Base-by-base conservation (phyloP, 2,329 filamentous ascomycete genomes). In the Calonectria pseudoturangicola region DNA sequence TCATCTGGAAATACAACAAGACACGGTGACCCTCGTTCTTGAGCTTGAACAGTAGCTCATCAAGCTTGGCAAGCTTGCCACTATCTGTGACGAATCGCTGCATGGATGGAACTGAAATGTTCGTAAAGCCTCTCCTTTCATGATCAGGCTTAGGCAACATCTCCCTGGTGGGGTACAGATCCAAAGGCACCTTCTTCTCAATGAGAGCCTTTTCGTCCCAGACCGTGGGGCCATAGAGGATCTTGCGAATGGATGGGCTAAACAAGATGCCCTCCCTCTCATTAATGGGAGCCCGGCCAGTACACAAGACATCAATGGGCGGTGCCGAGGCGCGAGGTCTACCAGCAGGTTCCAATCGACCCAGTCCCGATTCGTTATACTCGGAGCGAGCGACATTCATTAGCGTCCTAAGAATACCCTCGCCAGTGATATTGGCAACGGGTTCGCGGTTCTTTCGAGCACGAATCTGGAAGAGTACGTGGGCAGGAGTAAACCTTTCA, bases 1-100 rank as follows among this genome's bases (percentile, higher is more conserved):
- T 99, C 97, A 99, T 99, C 88, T 99, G 97, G 94, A 99, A 99
- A 89, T 99, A 99, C 25, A 99, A 88, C 67, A 99, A 88, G 27
- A 99, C 97, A 81, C 97, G 95, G 79, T 99, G 97, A 43, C 94
- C 94, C 75, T 94, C 94, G 74, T 95, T 93, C 89, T 98, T 99
- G 80, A 99, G 92, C 83, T 95, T 91, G 82, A 94, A 94, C 16
- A 99, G 89, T 21, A 99, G 88, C 76, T 94, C 89, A 82, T 99
- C 97, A 64, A 99, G 88, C 82, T 95, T 95, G 58, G 95, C 96
- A 73, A 99, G 91, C 87, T 99, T 99, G 81, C 97, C 97, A 66
- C 95, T 98, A 85, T 98, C 97, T 2, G 96, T 98, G 72, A 99
- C 97, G 81, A 99, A 99, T 78, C 96, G 95, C 63, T 92, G 93